These are phyloP conservation scores for Solanum peruvianum DNA, from an alignment of 257 asterid genomes.

Conservation along the genomic window DNA sequence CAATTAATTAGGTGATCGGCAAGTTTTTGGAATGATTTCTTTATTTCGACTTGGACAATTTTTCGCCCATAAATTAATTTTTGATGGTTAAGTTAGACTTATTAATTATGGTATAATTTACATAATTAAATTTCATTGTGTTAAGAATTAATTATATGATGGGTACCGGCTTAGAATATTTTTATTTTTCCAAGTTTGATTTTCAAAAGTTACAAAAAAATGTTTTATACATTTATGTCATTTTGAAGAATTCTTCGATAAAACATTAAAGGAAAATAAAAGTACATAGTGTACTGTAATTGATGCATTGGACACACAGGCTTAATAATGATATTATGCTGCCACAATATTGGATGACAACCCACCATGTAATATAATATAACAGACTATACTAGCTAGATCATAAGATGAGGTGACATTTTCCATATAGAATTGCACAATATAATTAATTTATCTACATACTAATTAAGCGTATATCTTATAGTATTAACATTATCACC, in stretches of 20 bases:
- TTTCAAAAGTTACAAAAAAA: background rate
- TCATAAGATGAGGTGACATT: constrained; percentile 15
- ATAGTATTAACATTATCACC: background rate
- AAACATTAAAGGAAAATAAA: background rate
- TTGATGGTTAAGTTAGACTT: background rate
- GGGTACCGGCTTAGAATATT: background rate
- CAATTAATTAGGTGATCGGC: too few relatives aligned
- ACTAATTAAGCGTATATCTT: background rate
- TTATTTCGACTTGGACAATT: too few relatives aligned
- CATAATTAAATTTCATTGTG: too few relatives aligned
- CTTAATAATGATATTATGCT: constrained; percentile 8
- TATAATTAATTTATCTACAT: background rate
- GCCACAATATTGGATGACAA: constrained; percentile 21
- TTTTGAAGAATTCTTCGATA: background rate
- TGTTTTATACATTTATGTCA: background rate
- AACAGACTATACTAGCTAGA: constrained; percentile 15
- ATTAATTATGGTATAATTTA: too few relatives aligned
- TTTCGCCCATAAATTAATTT: too few relatives aligned
- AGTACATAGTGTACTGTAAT: background rate
- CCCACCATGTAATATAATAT: constrained; percentile 13
- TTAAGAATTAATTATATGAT: background rate
- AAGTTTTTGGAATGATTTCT: too few relatives aligned
- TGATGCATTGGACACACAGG: background rate
- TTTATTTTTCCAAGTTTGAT: background rate
- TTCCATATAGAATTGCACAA: constrained; percentile 4